Percentiles rank a stretch among this genome's conserved stretches.
Conservation (phyloP, 2,329 filamentous ascomycete genomes). For the Thielaviopsis populi region DNA sequence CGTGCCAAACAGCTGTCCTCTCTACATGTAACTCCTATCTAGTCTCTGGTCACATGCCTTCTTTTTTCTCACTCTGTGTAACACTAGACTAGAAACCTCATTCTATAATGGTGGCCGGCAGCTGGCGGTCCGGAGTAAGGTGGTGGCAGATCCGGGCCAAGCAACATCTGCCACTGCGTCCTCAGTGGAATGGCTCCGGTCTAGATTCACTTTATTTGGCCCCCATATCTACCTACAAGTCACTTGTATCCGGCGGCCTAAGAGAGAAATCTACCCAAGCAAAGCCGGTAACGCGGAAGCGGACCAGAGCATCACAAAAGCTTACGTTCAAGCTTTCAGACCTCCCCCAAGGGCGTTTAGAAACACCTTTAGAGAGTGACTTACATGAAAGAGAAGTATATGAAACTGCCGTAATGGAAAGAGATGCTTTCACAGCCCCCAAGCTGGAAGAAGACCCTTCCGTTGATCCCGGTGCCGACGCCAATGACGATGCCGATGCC, state of each 20-base stretch:
- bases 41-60: not conserved
- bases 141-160: not conserved
- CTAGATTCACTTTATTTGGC: no score
- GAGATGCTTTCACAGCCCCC: not conserved
- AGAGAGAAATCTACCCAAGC: not conserved
- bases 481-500: not conserved
- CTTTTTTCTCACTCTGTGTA: not conserved
- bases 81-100: not conserved
- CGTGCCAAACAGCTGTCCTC: not conserved
- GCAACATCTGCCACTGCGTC: not conserved
- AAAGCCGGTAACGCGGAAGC: not conserved
- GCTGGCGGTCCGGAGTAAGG: not conserved
- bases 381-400: no score
- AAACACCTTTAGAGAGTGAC: conserved; percentile 19
- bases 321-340: conserved; percentile 40
- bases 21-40: not conserved
- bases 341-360: conserved; percentile 38
- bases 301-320: conserved; percentile 20
- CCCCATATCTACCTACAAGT: not conserved
- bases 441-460: not conserved
- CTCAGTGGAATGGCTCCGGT: not conserved
- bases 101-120: not conserved
- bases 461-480: not conserved
- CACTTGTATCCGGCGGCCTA: not conserved
- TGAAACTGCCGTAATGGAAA: not conserved